Percentiles rank a stretch among this genome's conserved stretches.
These are phyloP conservation scores for Anisogramma anomala DNA, from an alignment of 2,329 filamentous ascomycete species.

Conservation along the genomic window DNA sequence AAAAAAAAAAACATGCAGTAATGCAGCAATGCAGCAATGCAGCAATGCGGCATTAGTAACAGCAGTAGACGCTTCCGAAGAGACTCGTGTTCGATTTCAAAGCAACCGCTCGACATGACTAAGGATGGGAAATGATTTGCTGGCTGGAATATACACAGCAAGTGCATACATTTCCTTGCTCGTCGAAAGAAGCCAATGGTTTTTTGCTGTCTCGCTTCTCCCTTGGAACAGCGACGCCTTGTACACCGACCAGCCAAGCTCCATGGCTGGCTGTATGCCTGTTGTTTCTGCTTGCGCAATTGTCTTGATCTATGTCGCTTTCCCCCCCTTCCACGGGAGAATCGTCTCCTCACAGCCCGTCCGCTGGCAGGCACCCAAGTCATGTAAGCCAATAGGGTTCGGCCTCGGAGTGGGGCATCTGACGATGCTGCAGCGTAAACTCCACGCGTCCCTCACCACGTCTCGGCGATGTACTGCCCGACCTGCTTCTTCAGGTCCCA, in stretches of 20 bases:
- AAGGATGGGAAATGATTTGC: constrained; percentile 9
- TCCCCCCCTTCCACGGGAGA: neutral
- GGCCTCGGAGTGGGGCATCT: neutral
- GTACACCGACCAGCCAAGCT: neutral
- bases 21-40: too few species aligned
- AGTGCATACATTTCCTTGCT: too few species aligned
- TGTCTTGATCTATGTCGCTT: neutral
- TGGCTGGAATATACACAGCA: neutral
- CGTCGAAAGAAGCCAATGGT: too few species aligned
- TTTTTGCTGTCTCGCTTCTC: too few species aligned
- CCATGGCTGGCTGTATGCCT: constrained; percentile 1
- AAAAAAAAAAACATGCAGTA: too few species aligned
- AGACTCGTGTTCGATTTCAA: too few species aligned
- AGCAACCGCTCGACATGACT: constrained; percentile 5
- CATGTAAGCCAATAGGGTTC: too few species aligned
- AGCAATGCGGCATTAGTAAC: too few species aligned
- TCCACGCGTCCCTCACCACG: constrained; percentile 35
- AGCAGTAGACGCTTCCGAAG: too few species aligned
- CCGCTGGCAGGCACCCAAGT: too few species aligned
- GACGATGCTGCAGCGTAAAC: neutral
- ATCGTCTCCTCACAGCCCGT: too few species aligned
- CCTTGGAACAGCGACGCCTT: neutral
- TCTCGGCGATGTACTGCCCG: constrained; percentile 89
- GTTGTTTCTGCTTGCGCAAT: constrained; percentile 1
- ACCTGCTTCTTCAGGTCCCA: constrained; percentile 87